Conservation (phyloP, 208 protist species). For the Crithidia thermophila region DNA sequence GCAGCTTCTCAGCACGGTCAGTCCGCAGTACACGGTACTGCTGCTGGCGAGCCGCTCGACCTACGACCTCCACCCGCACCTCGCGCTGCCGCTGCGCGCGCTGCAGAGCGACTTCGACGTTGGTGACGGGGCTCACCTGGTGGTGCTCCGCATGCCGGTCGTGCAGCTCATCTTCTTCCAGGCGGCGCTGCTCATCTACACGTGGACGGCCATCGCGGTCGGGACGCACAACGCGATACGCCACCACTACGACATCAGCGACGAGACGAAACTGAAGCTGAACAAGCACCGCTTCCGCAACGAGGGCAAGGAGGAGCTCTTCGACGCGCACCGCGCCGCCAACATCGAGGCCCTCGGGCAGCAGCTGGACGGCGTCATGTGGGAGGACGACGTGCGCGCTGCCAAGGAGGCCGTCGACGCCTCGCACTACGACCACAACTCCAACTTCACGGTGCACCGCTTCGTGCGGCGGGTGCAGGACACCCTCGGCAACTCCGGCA, state of each 20-base stretch:
- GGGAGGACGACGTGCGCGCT: slow-evolving; percentile 74
- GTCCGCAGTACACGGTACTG: slow-evolving; percentile 45
- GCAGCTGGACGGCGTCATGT: slow-evolving; percentile 75
- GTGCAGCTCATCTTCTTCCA: slow-evolving; percentile 51
- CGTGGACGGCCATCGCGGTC: slow-evolving; percentile 49
- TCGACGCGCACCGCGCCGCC: slow-evolving; percentile 67
- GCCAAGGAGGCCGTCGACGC: slow-evolving; percentile 85
- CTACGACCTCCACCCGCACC: neutral
- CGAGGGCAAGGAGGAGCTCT: slow-evolving; percentile 50
- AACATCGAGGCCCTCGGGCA: slow-evolving; percentile 71
- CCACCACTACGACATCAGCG: slow-evolving; percentile 79
- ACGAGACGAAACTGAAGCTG: slow-evolving; percentile 69
- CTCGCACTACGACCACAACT: slow-evolving; percentile 72
- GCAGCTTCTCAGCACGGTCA: slow-evolving; percentile 51
- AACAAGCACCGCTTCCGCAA: slow-evolving; percentile 66
- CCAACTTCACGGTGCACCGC: slow-evolving; percentile 49
- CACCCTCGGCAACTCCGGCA: slow-evolving; percentile 37
- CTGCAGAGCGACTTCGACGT: slow-evolving; percentile 3
- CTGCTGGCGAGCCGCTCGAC: neutral
- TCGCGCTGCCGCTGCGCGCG: slow-evolving; percentile 6
- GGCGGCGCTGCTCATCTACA: slow-evolving; percentile 48
- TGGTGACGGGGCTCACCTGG: slow-evolving; percentile 8
- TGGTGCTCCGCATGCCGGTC: slow-evolving; percentile 34
- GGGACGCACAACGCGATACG: slow-evolving; percentile 73
- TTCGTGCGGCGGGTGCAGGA: slow-evolving; percentile 67